Evolutionary conservation across 257 asterid genomes (phyloP).

Genomic region (Lithospermum erythrorhizon): DNA sequence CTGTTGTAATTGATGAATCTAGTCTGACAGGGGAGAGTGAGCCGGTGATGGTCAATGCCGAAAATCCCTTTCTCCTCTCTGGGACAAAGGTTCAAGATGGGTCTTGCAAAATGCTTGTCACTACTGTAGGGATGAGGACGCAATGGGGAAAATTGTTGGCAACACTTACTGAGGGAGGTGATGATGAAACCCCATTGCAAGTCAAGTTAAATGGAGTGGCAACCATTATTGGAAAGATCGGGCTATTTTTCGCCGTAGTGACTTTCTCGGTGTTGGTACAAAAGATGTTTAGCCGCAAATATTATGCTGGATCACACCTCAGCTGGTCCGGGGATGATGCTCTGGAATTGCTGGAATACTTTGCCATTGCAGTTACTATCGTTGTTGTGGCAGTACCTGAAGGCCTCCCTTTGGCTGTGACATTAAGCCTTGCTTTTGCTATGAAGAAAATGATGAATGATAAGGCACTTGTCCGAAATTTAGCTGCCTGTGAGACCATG

Average conservation of each 20-base stretch:
- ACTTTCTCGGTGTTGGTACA: slow-evolving; percentile 70
- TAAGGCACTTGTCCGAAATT: slow-evolving; percentile 15
- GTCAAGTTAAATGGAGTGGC: slow-evolving; percentile 92
- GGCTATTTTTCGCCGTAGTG: slow-evolving; percentile 65
- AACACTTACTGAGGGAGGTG: slow-evolving; percentile 81
- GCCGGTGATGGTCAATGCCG: slow-evolving; percentile 50
- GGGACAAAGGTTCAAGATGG: slow-evolving; percentile 95
- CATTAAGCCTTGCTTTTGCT: slow-evolving; percentile 19
- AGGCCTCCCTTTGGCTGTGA: slow-evolving; percentile 20
- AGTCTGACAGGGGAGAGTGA: slow-evolving; percentile 88
- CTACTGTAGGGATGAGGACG: slow-evolving; percentile 88
- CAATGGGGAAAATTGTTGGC: slow-evolving; percentile 94
- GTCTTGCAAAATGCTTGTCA: slow-evolving; percentile 76
- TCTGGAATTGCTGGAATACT: slow-evolving; percentile 60
- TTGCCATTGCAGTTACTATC: slow-evolving; percentile 19
- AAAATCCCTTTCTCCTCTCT: slow-evolving; percentile 68
- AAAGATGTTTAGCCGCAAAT: slow-evolving; percentile 47
- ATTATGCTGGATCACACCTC: slow-evolving; percentile 32
- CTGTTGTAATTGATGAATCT: slow-evolving; percentile 68
- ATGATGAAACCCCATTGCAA: slow-evolving; percentile 81
- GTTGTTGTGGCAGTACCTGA: slow-evolving; percentile 22
- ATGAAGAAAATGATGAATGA: slow-evolving; percentile 21
- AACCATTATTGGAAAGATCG: slow-evolving; percentile 78
- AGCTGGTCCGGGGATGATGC: slow-evolving; percentile 73
- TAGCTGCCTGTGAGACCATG: slow-evolving; percentile 21